phyloP scores from a whole-genome alignment of 2,329 filamentous ascomycete genomes.

The Ophiocordyceps sinensis region DNA sequence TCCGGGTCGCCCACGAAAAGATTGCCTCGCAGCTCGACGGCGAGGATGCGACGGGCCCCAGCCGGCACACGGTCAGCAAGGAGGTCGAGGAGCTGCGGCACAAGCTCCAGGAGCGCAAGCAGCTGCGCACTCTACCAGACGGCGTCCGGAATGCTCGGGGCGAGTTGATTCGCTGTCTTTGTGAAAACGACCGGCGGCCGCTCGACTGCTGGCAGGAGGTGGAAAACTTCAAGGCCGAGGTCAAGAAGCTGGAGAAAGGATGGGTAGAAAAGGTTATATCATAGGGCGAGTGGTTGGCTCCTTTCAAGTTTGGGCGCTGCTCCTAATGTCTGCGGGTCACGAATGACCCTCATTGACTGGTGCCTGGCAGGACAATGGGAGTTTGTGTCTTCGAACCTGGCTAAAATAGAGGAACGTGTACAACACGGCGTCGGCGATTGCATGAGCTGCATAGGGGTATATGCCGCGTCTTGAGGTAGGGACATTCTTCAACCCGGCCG shows the following conservation, averaged over 20 bases:
- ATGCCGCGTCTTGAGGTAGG: too few species aligned
- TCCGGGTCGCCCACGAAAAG: slow-evolving; percentile 54
- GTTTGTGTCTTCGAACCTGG: too few species aligned
- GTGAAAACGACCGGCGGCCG: slow-evolving; percentile 72
- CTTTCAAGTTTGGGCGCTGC: not conserved
- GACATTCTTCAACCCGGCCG: too few species aligned
- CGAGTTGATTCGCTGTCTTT: slow-evolving; percentile 66
- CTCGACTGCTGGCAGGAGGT: slow-evolving; percentile 94
- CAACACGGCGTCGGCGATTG: too few species aligned
- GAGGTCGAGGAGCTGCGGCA: slow-evolving; percentile 43
- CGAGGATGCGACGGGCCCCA: slow-evolving; percentile 16
- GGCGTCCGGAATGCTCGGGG: slow-evolving; percentile 60
- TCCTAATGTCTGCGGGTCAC: not conserved
- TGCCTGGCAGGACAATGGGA: too few species aligned
- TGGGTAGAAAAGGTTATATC: slow-evolving; percentile 74
- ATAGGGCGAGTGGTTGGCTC: not conserved
- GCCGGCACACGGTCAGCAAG: slow-evolving; percentile 37
- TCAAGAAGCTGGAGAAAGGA: slow-evolving; percentile 67
- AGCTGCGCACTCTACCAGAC: slow-evolving; percentile 55
- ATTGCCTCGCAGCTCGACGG: slow-evolving; percentile 43
- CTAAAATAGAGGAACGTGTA: too few species aligned
- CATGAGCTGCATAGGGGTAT: too few species aligned
- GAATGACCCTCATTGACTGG: not conserved
- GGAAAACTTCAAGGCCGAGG: slow-evolving; percentile 78
- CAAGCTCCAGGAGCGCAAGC: slow-evolving; percentile 47